Conservation (phyloP, 2,329 filamentous ascomycete genomes). For the Trichoderma hamatum region DNA sequence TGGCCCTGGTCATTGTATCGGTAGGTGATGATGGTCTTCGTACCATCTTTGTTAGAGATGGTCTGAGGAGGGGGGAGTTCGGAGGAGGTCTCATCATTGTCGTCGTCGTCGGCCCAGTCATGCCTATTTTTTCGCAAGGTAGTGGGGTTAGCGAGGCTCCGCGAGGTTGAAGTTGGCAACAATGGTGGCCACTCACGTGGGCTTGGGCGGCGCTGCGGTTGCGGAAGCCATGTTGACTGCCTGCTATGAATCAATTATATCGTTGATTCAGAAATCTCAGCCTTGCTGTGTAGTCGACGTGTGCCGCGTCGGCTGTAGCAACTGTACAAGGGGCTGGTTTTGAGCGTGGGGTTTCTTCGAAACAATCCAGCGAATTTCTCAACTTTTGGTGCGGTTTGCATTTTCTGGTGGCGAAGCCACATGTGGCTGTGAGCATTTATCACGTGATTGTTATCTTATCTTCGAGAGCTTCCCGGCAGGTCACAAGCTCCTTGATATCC, state of each 20-base stretch:
- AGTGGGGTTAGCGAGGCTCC: slow-evolving; percentile 43
- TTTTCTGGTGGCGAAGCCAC: slow-evolving; percentile 43
- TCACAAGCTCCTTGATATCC: not conserved
- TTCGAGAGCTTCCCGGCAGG: not conserved
- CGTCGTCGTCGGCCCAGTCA: slow-evolving; percentile 97
- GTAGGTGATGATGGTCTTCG: slow-evolving; percentile 91
- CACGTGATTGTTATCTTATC: slow-evolving; percentile 35
- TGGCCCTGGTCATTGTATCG: slow-evolving; percentile 89
- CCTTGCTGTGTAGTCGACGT: slow-evolving; percentile 7
- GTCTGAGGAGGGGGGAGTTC: slow-evolving; percentile 84
- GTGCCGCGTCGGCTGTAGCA: slow-evolving; percentile 9
- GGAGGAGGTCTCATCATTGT: slow-evolving; percentile 71
- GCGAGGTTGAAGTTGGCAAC: slow-evolving; percentile 19
- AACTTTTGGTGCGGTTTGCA: slow-evolving; percentile 46
- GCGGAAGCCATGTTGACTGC: slow-evolving; percentile 44
- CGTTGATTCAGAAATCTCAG: not conserved
- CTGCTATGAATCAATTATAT: not conserved
- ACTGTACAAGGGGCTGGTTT: slow-evolving; percentile 28
- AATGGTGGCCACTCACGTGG: slow-evolving; percentile 42
- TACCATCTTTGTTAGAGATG: slow-evolving; percentile 97
- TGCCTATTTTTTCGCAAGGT: slow-evolving; percentile 47
- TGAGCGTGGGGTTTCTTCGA: slow-evolving; percentile 45
- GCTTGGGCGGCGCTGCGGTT: slow-evolving; percentile 44
- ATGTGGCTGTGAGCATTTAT: slow-evolving; percentile 25
- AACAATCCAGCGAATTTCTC: slow-evolving; percentile 42